Conservation (phyloP, 2,329 filamentous ascomycete species). For the Sporothrix euskadiensis region DNA sequence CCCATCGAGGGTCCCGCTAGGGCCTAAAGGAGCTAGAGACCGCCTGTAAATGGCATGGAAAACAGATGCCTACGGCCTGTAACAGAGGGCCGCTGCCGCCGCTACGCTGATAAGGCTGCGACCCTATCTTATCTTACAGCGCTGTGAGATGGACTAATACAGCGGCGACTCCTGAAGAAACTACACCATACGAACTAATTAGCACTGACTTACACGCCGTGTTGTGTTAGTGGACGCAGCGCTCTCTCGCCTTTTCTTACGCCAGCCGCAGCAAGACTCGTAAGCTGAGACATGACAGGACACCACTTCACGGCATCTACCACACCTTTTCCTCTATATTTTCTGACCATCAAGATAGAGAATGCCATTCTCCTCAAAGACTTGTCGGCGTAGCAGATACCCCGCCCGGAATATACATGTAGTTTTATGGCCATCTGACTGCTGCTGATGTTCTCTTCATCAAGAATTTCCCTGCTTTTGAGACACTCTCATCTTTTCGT, state of each 20-base stretch:
- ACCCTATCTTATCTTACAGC: conserved; percentile 4
- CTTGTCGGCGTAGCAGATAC: conserved; percentile 2
- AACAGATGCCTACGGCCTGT: neutral
- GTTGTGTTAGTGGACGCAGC: neutral
- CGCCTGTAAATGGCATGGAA: conserved; percentile 18
- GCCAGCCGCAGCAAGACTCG: conserved; percentile 20
- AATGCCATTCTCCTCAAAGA: neutral
- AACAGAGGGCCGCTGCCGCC: conserved; percentile 3
- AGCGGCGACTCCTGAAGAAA: neutral
- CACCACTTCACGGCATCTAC: neutral
- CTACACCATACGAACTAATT: too few species aligned
- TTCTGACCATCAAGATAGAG: neutral
- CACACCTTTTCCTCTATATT: conserved; percentile 10
- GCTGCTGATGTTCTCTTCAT: conserved; percentile 9
- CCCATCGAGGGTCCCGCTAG: neutral
- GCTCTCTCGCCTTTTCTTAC: neutral
- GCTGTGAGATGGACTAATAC: neutral
- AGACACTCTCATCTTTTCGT: conserved; percentile 2
- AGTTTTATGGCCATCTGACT: conserved; percentile 7
- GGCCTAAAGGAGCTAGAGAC: neutral
- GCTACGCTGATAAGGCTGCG: neutral
- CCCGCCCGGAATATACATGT: neutral
- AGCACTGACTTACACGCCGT: neutral
- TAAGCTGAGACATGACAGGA: conserved; percentile 9
- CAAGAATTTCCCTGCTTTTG: neutral